Evolutionary conservation across 2,329 filamentous ascomycete species (phyloP).

Genomic region (Penicillium sp.): DNA sequence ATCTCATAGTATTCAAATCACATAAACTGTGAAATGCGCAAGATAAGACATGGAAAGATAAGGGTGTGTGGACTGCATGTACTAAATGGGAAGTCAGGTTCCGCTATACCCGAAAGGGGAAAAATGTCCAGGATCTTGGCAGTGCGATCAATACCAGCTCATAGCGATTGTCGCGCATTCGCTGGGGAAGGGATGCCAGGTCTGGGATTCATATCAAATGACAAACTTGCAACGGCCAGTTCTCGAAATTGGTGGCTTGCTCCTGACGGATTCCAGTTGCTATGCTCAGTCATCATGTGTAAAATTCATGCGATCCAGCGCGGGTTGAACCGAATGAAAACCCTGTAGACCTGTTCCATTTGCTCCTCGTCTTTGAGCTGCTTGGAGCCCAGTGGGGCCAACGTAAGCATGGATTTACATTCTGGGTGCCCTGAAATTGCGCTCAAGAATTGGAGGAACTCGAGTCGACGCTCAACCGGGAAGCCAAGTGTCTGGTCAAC

Average conservation of each 20-base stretch:
- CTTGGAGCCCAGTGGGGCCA: no score
- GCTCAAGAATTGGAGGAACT: neutral
- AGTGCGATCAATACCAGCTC: neutral
- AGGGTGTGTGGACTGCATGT: slow-evolving; percentile 18
- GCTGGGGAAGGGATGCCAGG: neutral
- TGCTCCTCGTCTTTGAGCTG: neutral
- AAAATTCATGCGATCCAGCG: no score
- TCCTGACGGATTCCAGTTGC: neutral
- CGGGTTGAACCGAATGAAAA: neutral
- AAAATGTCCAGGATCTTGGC: slow-evolving; percentile 34
- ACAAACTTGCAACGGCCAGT: neutral
- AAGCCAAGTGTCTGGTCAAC: neutral
- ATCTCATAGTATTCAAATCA: neutral
- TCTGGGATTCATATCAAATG: neutral
- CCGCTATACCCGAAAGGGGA: slow-evolving; percentile 32
- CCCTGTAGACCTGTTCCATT: neutral
- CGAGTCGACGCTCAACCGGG: neutral
- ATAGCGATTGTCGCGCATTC: neutral
- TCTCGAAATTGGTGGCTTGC: neutral
- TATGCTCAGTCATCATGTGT: neutral
- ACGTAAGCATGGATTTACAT: neutral
- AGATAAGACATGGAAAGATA: slow-evolving; percentile 10
- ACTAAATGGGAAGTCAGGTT: slow-evolving; percentile 28
- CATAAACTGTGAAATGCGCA: neutral
- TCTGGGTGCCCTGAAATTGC: neutral